Evolutionary conservation across 257 asterid species (phyloP).

Genomic region (Buddleja alternifolia): DNA sequence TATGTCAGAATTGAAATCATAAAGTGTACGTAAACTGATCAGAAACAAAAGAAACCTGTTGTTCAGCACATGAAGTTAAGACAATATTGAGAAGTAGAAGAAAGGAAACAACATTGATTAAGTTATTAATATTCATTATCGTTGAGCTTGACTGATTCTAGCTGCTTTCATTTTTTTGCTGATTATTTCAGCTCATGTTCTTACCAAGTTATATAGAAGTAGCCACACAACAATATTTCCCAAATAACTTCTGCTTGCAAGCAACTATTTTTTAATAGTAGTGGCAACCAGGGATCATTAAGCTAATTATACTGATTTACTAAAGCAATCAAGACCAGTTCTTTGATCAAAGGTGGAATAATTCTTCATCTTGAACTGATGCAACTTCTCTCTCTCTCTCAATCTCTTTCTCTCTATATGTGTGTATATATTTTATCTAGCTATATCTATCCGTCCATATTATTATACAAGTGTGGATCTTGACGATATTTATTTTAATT

Average conservation of each 20-base stretch:
- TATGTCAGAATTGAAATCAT: no score
- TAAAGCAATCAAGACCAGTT: background rate
- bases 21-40: no score
- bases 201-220: background rate
- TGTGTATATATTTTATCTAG: no score
- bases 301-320: background rate
- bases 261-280: background rate
- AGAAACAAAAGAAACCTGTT: background rate
- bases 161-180: background rate
- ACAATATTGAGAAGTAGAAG: constrained; percentile 8
- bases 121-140: constrained; percentile 11
- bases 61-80: constrained; percentile 13
- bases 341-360: background rate
- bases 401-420: no score
- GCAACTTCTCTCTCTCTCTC: no score
- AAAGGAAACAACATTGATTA: background rate
- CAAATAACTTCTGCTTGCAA: background rate
- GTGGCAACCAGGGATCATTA: background rate
- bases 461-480: no score
- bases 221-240: background rate
- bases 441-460: no score
- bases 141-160: background rate
- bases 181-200: background rate
- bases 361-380: no score
- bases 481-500: no score